phyloP scores from a whole-genome alignment of 352 stramenopile species.

The Phytophthora idaei region DNA sequence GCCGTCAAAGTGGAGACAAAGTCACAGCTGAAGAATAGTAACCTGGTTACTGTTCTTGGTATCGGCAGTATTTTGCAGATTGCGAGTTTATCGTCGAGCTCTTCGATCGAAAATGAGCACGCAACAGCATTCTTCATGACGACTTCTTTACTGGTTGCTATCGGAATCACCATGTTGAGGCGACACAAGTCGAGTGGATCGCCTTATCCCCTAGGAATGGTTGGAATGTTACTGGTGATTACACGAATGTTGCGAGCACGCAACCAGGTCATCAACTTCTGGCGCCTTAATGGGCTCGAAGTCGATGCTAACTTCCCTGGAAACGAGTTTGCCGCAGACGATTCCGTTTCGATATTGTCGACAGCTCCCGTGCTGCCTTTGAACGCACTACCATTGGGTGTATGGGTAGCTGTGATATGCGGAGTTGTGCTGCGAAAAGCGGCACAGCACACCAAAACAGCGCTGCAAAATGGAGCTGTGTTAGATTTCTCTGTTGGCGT shows the following conservation, averaged over 20 bases:
- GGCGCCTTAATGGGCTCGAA: slow-evolving; percentile 63
- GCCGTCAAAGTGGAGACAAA: slow-evolving; percentile 11
- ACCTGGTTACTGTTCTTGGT: slow-evolving; percentile 16
- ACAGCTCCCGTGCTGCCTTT: slow-evolving; percentile 57
- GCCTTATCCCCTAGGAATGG: slow-evolving; percentile 4
- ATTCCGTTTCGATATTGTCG: slow-evolving; percentile 83
- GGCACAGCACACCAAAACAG: background rate
- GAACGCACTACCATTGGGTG: slow-evolving; percentile 26
- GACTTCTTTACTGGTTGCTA: slow-evolving; percentile 48
- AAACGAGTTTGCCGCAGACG: slow-evolving; percentile 77
- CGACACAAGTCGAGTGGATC: slow-evolving; percentile 6
- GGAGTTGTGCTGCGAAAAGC: slow-evolving; percentile 41
- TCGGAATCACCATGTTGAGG: slow-evolving; percentile 25
- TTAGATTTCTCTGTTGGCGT: slow-evolving; percentile 15
- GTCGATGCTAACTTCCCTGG: slow-evolving; percentile 52
- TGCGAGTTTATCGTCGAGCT: slow-evolving; percentile 75
- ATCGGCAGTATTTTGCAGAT: slow-evolving; percentile 50
- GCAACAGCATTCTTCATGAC: slow-evolving; percentile 81
- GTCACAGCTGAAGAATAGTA: background rate
- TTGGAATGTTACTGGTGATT: slow-evolving; percentile 43
- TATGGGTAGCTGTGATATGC: slow-evolving; percentile 47
- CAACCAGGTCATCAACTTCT: slow-evolving; percentile 92
- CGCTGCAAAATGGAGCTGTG: slow-evolving; percentile 2
- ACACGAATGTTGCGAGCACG: slow-evolving; percentile 72
- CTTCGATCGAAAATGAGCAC: slow-evolving; percentile 91